Evolutionary conservation across 768 basidiomycete genomes (phyloP), one percentile per base, ranked within the genome.

Genomic region (Glaciozyma antarctica): DNA sequence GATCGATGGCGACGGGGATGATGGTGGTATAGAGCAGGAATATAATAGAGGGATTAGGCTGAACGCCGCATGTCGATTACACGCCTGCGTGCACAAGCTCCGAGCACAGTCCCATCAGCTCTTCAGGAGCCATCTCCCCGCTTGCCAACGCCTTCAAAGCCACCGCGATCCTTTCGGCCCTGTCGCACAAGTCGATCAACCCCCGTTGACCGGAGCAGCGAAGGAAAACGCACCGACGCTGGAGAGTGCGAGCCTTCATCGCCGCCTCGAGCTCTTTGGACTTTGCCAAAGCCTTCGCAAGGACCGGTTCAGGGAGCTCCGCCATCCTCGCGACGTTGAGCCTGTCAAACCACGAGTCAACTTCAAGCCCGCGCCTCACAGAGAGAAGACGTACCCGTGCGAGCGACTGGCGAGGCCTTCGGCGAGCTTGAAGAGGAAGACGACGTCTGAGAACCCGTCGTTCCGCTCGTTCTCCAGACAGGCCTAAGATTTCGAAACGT

Each of bases 371-470:
- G 34, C 19, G 7, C 7, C 17, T 22, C 17, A 3, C 34, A 5
- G 44, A 58, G 24, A 22, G 45, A 61, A 51, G 24, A 32, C 53
- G 26, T 22, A 54, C 53, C 69, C 69, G 55, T 70, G 69, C 7
- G 57, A 60, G 8, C 52, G 12, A 21, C 61, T 60, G 7, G 69
- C 69, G 57, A 70, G 62, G 6, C 69, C 69, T 2, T 5, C 7
- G 22, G 48, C 63, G 54, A 70, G 60, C 32, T 52, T 81, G 76
- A 94, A 99, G 38, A 95, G 77, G 77, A 98, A 99, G 8, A 86
- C 88, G 49, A 99, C 86, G 57, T 87, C 84, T 28, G 86, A 81
- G 28, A 81, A 81, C 9, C 90, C 88, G 61, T 69, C 57, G 38
- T 65, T 48, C 24, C 63, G 32, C 19, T 72, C 70, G n/a, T 65